A percentile compares a stretch with the other conserved stretches of the same genome.
These are phyloP conservation scores for Raffaelea deltoideospora DNA, from an alignment of 2,329 filamentous ascomycete genomes.

Conservation along the genomic window DNA sequence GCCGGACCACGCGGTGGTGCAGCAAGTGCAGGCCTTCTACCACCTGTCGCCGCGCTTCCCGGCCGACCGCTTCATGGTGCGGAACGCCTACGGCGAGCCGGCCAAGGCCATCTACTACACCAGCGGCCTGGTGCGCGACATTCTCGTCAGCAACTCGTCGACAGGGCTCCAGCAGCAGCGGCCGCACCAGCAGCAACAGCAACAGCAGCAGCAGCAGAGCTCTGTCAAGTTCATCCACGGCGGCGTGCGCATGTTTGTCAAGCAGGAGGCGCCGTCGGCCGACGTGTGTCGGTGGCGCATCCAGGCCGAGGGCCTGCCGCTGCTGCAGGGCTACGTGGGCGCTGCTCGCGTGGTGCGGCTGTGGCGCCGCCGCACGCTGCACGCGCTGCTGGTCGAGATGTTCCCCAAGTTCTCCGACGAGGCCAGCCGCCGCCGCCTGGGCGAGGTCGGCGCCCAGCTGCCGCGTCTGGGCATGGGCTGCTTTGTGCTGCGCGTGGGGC, in stretches of 20 bases:
- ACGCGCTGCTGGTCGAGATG: constrained; percentile 81
- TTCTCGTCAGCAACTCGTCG: constrained; percentile 71
- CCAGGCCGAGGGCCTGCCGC: constrained; percentile 83
- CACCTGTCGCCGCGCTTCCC: constrained; percentile 73
- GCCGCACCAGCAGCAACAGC: constrained; percentile 1
- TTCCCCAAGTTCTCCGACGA: constrained; percentile 76
- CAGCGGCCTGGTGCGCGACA: constrained; percentile 66
- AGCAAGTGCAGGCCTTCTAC: constrained; percentile 72
- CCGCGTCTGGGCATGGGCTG: constrained; percentile 76
- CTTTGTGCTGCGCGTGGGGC: constrained; percentile 74
- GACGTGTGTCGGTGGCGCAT: constrained; percentile 90
- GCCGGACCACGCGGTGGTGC: constrained; percentile 58
- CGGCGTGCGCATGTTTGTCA: constrained; percentile 98
- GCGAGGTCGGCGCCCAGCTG: constrained; percentile 77
- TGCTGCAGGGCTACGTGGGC: constrained; percentile 82
- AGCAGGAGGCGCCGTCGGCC: constrained; percentile 78
- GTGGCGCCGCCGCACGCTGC: constrained; percentile 63
- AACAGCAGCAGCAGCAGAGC: constrained; percentile 3
- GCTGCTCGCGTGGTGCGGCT: constrained; percentile 60
- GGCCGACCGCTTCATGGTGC: constrained; percentile 83
- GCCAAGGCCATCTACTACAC: constrained; percentile 97
- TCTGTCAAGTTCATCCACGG: constrained; percentile 85
- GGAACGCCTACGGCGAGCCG: constrained; percentile 76
- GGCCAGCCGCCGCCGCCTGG: constrained; percentile 60
- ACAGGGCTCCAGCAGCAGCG: constrained; percentile 17